Conservation (phyloP, 179 eudicot species). For the Gypsophila paniculata region DNA sequence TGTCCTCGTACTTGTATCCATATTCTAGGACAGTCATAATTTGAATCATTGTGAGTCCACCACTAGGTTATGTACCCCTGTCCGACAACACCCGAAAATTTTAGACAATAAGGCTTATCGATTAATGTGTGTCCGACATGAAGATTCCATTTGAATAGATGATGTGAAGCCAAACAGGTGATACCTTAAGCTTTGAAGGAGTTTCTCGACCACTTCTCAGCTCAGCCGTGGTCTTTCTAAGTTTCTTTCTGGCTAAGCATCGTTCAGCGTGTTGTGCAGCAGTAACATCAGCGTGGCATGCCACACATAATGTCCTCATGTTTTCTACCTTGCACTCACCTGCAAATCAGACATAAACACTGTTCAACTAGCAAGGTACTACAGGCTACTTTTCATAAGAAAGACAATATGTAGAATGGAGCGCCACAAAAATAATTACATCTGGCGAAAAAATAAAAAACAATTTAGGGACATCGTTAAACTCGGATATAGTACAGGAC, state of each 20-base stretch:
- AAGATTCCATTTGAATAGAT: too few relatives aligned
- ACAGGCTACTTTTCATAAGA: background rate
- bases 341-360: constrained; percentile 27
- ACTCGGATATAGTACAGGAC: background rate
- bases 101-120: background rate
- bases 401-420: background rate
- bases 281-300: constrained; percentile 92
- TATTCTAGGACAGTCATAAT: too few relatives aligned
- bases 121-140: too few relatives aligned
- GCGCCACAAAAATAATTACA: background rate
- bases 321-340: constrained; percentile 93
- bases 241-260: constrained; percentile 51
- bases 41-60: too few relatives aligned
- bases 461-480: background rate
- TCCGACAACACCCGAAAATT: too few relatives aligned
- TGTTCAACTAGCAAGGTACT: background rate
- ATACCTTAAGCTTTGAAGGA: constrained; percentile 42
- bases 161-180: too few relatives aligned
- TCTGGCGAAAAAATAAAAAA: background rate
- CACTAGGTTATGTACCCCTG: too few relatives aligned
- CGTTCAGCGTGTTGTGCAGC: constrained; percentile 70
- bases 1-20: too few relatives aligned
- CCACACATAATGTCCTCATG: constrained; percentile 92
- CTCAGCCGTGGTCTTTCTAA: constrained; percentile 35
- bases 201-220: constrained; percentile 28